Evolutionary conservation across 352 stramenopile species (phyloP).

Genomic region (Phytopythium boreale): DNA sequence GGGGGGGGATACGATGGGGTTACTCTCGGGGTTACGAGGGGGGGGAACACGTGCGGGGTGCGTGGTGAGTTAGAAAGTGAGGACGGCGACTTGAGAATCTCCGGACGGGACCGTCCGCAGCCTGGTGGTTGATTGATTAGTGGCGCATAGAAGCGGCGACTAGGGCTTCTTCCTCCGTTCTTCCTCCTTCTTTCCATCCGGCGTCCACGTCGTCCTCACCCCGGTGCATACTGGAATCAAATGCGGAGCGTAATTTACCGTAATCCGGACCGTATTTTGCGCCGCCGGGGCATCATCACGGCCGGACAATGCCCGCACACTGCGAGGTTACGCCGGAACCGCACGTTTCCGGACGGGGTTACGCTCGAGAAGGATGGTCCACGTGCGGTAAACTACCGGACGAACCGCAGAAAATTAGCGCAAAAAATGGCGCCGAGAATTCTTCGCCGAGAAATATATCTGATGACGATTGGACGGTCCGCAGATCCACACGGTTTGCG

Average conservation of each 20-base stretch:
- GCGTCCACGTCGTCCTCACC: not conserved
- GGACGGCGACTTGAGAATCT: not conserved
- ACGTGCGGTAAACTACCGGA: no score
- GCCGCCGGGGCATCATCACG: not conserved
- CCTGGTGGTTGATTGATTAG: not conserved
- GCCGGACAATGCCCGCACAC: not conserved
- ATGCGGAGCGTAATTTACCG: not conserved
- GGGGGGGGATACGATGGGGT: not conserved
- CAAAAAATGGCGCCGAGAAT: no score
- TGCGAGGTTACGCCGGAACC: not conserved
- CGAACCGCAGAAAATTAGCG: no score
- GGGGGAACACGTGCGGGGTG: not conserved
- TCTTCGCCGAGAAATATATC: no score
- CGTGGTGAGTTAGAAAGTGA: slow-evolving; percentile 1
- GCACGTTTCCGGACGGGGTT: not conserved
- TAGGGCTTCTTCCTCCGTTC: not conserved
- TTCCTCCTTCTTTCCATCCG: not conserved
- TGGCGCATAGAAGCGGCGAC: not conserved
- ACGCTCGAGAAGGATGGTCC: no score
- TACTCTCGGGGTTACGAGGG: not conserved
- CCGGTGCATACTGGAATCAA: not conserved
- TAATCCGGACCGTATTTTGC: not conserved
- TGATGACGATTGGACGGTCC: no score
- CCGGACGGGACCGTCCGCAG: no score
- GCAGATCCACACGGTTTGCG: no score